Percentiles rank a stretch among this genome's conserved stretches.
phyloP scores from a whole-genome alignment of 768 basidiomycete species.

The Lepiota venenata region DNA sequence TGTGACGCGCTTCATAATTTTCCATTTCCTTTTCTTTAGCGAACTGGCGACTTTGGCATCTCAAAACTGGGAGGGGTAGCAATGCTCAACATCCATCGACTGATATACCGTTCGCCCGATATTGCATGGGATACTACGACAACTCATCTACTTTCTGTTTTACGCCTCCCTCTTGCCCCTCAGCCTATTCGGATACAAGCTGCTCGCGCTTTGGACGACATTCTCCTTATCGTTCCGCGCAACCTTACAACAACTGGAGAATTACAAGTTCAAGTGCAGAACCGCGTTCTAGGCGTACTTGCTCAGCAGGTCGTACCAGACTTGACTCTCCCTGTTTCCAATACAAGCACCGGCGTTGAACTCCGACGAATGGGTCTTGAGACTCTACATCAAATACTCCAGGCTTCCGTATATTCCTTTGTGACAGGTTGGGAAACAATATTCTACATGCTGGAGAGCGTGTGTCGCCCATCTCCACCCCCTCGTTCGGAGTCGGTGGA shows the following conservation, averaged over 20 bases:
- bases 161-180: slow-evolving; percentile 68
- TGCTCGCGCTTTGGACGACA: slow-evolving; percentile 81
- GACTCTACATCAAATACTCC: slow-evolving; percentile 85
- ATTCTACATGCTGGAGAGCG: slow-evolving; percentile 88
- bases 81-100: slow-evolving; percentile 79
- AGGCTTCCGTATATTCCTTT: slow-evolving; percentile 88
- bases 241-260: slow-evolving; percentile 59
- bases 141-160: slow-evolving; percentile 73
- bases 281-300: slow-evolving; percentile 82
- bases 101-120: slow-evolving; percentile 79
- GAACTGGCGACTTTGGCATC: slow-evolving; percentile 94
- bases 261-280: slow-evolving; percentile 68
- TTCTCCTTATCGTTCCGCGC: slow-evolving; percentile 73
- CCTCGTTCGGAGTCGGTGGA: slow-evolving; percentile 35
- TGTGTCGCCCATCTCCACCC: slow-evolving; percentile 52
- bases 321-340: slow-evolving; percentile 27
- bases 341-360: slow-evolving; percentile 58
- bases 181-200: slow-evolving; percentile 85
- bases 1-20: slow-evolving; percentile 1
- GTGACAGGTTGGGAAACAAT: slow-evolving; percentile 92
- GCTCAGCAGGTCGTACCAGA: slow-evolving; percentile 70
- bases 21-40: slow-evolving; percentile 48
- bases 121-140: slow-evolving; percentile 86
- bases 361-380: slow-evolving; percentile 86
- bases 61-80: slow-evolving; percentile 79